Conservation (phyloP, 2,329 filamentous ascomycete genomes). For the Drechslerella dactyloides region DNA sequence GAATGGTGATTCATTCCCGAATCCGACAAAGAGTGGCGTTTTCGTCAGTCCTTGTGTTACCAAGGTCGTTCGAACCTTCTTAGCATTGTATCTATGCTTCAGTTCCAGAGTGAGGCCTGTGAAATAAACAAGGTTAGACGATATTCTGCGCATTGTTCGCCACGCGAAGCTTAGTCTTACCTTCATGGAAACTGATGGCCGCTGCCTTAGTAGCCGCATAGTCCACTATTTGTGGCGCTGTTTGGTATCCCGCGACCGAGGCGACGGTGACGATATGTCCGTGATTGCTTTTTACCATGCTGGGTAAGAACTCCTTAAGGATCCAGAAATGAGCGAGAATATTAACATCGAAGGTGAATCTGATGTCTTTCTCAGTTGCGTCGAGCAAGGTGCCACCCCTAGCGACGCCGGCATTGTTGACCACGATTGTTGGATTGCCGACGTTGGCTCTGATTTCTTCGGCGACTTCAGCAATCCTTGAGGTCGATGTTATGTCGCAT, state of each 20-base stretch:
- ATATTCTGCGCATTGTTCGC: constrained; percentile 56
- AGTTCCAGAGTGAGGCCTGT: constrained; percentile 66
- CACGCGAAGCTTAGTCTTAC: not conserved
- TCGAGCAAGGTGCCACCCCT: constrained; percentile 69
- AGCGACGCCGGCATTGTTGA: constrained; percentile 74
- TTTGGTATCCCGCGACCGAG: constrained; percentile 68
- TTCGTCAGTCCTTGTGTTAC: constrained; percentile 70
- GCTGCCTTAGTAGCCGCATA: constrained; percentile 73
- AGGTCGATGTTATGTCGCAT: constrained; percentile 69
- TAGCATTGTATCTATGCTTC: constrained; percentile 67
- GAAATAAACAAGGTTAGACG: constrained; percentile 24
- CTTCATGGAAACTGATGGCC: constrained; percentile 72
- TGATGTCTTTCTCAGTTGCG: constrained; percentile 65
- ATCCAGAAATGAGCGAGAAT: constrained; percentile 71
- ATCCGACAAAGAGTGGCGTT: constrained; percentile 67
- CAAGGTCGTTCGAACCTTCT: constrained; percentile 69
- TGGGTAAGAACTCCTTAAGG: constrained; percentile 71
- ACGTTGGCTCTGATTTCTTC: constrained; percentile 64
- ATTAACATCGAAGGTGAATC: constrained; percentile 75
- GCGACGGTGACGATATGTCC: constrained; percentile 76
- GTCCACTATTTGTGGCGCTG: constrained; percentile 70
- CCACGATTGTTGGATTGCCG: constrained; percentile 71
- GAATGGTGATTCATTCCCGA: constrained; percentile 63
- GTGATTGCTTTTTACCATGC: constrained; percentile 69
- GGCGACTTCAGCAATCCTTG: constrained; percentile 64